phyloP scores from a whole-genome alignment of 371 early-diverging fungal genomes.

The Mucor sp. region DNA sequence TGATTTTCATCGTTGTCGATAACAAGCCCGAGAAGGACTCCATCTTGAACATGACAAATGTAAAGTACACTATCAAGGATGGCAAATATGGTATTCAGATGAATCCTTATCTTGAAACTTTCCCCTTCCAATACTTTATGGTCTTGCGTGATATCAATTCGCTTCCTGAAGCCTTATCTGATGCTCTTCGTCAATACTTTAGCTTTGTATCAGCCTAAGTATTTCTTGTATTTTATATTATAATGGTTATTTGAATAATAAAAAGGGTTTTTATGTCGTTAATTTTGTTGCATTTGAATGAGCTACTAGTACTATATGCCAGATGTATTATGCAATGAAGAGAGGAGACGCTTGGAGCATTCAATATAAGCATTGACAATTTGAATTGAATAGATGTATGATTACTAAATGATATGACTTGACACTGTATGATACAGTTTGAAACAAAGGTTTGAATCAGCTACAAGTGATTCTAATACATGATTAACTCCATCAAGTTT shows the following conservation, averaged over 20 bases:
- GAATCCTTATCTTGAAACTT: slow-evolving; percentile 92
- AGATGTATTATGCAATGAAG: too few species aligned
- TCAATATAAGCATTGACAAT: too few species aligned
- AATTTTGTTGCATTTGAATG: not conserved
- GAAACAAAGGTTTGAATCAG: too few species aligned
- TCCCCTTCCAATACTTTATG: slow-evolving; percentile 97
- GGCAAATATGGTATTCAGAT: slow-evolving; percentile 74
- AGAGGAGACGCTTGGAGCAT: too few species aligned
- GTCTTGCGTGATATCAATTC: slow-evolving; percentile 86
- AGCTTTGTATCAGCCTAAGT: slow-evolving; percentile 56
- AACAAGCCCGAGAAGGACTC: slow-evolving; percentile 84
- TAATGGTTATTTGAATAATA: not conserved
- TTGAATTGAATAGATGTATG: too few species aligned
- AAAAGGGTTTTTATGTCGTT: not conserved
- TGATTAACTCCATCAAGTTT: too few species aligned
- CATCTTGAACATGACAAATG: slow-evolving; percentile 85
- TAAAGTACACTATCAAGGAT: slow-evolving; percentile 71
- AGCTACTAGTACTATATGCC: too few species aligned
- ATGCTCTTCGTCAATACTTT: slow-evolving; percentile 95
- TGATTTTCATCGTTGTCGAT: slow-evolving; percentile 95
- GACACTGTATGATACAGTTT: too few species aligned
- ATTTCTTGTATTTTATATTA: not conserved
- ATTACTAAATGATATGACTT: too few species aligned
- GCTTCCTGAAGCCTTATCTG: slow-evolving; percentile 88
- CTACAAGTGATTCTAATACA: too few species aligned